Conservation (phyloP, 495 filamentous ascomycete species). For the Xylaria flabelliformis region DNA sequence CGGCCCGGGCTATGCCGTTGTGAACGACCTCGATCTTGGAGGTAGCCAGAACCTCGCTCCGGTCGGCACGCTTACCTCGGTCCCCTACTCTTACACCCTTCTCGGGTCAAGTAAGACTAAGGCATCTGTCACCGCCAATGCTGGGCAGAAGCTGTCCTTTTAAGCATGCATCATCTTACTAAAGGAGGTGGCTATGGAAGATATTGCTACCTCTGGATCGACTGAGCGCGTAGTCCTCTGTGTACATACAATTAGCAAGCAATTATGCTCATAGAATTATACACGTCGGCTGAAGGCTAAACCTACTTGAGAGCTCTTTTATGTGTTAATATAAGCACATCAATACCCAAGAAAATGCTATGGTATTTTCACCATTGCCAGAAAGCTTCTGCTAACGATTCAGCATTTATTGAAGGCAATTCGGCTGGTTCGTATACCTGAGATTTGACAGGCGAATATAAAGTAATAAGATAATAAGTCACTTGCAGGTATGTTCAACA, state of each 20-base stretch:
- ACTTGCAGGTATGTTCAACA: too few species aligned
- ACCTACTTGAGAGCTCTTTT: not conserved
- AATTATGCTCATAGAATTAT: not conserved
- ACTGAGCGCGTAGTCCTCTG: not conserved
- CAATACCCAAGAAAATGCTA: too few species aligned
- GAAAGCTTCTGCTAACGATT: too few species aligned
- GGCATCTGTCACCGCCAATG: constrained; percentile 52
- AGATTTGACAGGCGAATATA: too few species aligned
- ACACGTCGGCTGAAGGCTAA: not conserved
- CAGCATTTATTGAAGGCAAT: too few species aligned
- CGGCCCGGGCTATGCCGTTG: constrained; percentile 52
- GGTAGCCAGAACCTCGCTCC: constrained; percentile 54
- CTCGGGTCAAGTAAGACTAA: constrained; percentile 53
- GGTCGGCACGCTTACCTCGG: constrained; percentile 53
- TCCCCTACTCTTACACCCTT: constrained; percentile 60
- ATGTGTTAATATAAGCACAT: not conserved
- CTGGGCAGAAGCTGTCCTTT: constrained; percentile 62
- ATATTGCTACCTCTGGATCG: not conserved
- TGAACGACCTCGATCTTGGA: constrained; percentile 63
- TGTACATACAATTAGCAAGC: not conserved
- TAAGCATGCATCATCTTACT: constrained; percentile 29
- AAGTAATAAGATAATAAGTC: too few species aligned
- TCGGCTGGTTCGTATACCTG: too few species aligned
- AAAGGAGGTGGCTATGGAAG: not conserved
- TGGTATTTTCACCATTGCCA: too few species aligned